These are phyloP conservation scores for Neoconidiobolus thromboides DNA, from an alignment of 371 early-diverging fungal genomes.

Conservation along the genomic window DNA sequence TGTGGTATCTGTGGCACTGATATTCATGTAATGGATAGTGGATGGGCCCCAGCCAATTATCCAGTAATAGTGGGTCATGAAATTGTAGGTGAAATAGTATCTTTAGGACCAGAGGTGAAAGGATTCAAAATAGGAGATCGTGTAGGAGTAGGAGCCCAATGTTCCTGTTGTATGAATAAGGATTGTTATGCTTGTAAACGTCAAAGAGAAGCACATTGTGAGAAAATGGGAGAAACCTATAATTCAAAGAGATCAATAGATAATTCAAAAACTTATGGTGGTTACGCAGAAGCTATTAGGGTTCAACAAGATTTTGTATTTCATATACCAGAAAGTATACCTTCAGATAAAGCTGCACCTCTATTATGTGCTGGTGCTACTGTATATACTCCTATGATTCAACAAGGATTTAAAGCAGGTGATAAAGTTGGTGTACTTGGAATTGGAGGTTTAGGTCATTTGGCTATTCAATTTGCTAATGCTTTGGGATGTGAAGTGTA, in stretches of 20 bases:
- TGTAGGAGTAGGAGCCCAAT: slow-evolving; percentile 54
- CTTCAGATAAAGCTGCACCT: slow-evolving; percentile 16
- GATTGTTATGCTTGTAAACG: slow-evolving; percentile 38
- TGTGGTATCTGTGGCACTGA: slow-evolving; percentile 42
- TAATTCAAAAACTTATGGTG: slow-evolving; percentile 20
- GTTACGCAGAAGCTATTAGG: slow-evolving; percentile 18
- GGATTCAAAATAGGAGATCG: slow-evolving; percentile 40
- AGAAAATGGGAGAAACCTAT: slow-evolving; percentile 20
- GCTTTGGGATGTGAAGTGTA: slow-evolving; percentile 35
- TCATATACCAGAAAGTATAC: slow-evolving; percentile 28
- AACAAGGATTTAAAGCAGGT: slow-evolving; percentile 27
- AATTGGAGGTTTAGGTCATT: slow-evolving; percentile 53
- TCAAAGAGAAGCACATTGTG: slow-evolving; percentile 48
- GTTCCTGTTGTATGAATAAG: slow-evolving; percentile 21
- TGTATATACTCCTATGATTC: slow-evolving; percentile 33
- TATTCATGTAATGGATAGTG: slow-evolving; percentile 36
- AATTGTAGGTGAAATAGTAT: slow-evolving; percentile 41
- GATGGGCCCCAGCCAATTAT: slow-evolving; percentile 24
- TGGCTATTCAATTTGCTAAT: slow-evolving; percentile 44
- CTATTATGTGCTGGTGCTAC: slow-evolving; percentile 58
- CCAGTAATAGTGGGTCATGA: slow-evolving; percentile 53
- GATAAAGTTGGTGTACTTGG: slow-evolving; percentile 40
- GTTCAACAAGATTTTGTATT: slow-evolving; percentile 24
- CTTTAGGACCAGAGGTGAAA: slow-evolving; percentile 26
- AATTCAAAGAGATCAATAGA: slow-evolving; percentile 1